phyloP scores from a whole-genome alignment of 306 rosid genomes.

The Lotus japonicus region DNA sequence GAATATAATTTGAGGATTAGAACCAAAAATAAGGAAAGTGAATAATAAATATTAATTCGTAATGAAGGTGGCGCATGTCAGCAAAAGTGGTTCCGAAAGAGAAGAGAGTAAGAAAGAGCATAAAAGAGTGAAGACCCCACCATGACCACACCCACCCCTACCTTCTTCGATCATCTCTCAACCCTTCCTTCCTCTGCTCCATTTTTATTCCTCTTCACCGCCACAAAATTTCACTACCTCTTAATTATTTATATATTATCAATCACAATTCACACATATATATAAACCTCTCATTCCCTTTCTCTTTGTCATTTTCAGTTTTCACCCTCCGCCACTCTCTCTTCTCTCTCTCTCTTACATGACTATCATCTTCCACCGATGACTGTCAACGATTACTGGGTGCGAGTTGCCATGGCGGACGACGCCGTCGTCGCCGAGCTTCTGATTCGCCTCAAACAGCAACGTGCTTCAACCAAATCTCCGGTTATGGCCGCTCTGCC shows the following conservation, averaged over 20 bases:
- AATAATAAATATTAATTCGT: background rate
- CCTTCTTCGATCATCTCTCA: background rate
- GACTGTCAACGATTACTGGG: conserved; percentile 60
- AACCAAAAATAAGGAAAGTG: background rate
- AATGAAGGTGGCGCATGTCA: conserved; percentile 3
- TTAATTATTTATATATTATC: background rate
- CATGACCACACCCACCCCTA: conserved; percentile 10
- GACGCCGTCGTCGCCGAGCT: conserved; percentile 62
- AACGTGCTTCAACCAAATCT: conserved; percentile 31
- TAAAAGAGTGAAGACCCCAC: conserved; percentile 28
- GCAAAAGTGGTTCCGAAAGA: conserved; percentile 23
- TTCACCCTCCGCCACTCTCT: conserved; percentile 28
- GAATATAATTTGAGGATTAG: too few species aligned
- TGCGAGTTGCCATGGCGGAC: conserved; percentile 59
- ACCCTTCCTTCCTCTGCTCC: conserved; percentile 29
- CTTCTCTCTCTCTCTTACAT: conserved; percentile 15
- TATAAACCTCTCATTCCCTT: conserved; percentile 21
- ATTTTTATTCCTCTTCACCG: conserved; percentile 34
- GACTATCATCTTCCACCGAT: background rate
- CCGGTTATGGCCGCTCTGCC: background rate
- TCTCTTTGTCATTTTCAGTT: conserved; percentile 12
- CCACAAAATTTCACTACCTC: conserved; percentile 32
- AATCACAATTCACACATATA: background rate
- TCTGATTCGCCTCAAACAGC: conserved; percentile 58
- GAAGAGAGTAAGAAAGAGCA: conserved; percentile 23